Evolutionary conservation across 2,329 filamentous ascomycete genomes (phyloP).

Genomic region (Endothia cerciana): DNA sequence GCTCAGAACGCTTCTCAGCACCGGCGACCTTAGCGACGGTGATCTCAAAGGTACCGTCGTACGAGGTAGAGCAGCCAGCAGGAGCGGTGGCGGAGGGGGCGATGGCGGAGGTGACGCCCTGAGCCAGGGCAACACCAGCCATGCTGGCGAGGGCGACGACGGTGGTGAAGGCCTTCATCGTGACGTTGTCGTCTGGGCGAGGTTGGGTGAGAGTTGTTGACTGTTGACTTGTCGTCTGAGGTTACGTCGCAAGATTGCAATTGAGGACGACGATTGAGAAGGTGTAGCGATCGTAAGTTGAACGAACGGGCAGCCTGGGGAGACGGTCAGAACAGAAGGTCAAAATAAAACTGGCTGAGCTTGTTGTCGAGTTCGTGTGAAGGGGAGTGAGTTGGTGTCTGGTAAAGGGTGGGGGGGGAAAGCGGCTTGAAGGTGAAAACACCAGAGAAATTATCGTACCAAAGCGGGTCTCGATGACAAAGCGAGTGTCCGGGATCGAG

Average conservation of each 20-base stretch:
- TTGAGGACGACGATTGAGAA: not conserved
- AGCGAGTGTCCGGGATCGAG: slow-evolving; percentile 23
- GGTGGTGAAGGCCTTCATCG: slow-evolving; percentile 39
- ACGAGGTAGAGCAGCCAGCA: slow-evolving; percentile 54
- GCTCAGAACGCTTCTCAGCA: slow-evolving; percentile 42
- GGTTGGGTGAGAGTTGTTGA: not conserved
- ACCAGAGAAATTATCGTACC: slow-evolving; percentile 14
- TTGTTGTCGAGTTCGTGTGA: not conserved
- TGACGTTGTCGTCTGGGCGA: slow-evolving; percentile 29
- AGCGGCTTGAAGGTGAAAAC: slow-evolving; percentile 16
- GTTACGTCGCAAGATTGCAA: not conserved
- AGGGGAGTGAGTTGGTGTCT: not conserved
- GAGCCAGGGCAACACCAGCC: slow-evolving; percentile 46
- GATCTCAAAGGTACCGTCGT: slow-evolving; percentile 61
- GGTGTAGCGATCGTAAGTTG: not conserved
- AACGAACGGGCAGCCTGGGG: slow-evolving; percentile 4
- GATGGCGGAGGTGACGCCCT: slow-evolving; percentile 51
- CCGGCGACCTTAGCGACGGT: slow-evolving; percentile 49
- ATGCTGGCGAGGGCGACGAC: slow-evolving; percentile 46
- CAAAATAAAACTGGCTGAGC: not conserved
- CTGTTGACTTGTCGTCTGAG: not conserved
- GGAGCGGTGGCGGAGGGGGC: slow-evolving; percentile 49
- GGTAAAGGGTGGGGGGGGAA: not conserved
- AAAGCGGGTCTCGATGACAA: slow-evolving; percentile 22
- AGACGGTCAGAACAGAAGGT: slow-evolving; percentile 13